Evolutionary conservation across 2,329 filamentous ascomycete species (phyloP).

Genomic region (Colletotrichum sp.): DNA sequence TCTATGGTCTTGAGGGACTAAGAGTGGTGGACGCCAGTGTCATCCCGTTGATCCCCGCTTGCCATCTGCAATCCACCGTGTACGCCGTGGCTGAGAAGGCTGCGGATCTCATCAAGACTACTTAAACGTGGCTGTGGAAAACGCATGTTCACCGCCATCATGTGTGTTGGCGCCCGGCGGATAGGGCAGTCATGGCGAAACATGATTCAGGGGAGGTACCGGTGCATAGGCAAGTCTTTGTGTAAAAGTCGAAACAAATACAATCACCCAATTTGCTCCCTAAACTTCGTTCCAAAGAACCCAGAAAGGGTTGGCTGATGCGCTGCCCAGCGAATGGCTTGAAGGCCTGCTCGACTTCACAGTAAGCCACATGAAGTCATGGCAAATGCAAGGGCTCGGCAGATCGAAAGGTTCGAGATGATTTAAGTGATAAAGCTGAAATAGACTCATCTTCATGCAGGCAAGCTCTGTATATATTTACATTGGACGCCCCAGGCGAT

Average conservation of each 20-base stretch:
- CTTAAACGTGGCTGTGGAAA: background rate
- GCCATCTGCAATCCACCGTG: constrained; percentile 37
- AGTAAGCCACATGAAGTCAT: background rate
- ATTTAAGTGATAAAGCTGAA: background rate
- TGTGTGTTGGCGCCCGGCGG: background rate
- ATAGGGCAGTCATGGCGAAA: background rate
- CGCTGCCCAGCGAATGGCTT: background rate
- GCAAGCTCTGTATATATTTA: background rate
- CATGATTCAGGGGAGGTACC: background rate
- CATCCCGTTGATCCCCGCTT: constrained; percentile 33
- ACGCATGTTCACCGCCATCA: background rate
- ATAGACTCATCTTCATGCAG: background rate
- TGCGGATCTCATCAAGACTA: background rate
- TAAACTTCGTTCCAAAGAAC: background rate
- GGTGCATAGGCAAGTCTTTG: background rate
- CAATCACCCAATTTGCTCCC: background rate
- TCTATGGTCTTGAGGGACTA: constrained; percentile 31
- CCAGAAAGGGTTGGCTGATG: background rate
- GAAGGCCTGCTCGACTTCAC: background rate
- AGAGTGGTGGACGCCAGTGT: constrained; percentile 34
- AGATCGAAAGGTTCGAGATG: background rate
- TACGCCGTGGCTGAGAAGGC: constrained; percentile 41
- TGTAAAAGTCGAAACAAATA: background rate
- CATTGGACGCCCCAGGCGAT: background rate
- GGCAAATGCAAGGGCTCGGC: background rate